phyloP scores from a whole-genome alignment of 2,329 filamentous ascomycete species.

The Monilinia fructicola region DNA sequence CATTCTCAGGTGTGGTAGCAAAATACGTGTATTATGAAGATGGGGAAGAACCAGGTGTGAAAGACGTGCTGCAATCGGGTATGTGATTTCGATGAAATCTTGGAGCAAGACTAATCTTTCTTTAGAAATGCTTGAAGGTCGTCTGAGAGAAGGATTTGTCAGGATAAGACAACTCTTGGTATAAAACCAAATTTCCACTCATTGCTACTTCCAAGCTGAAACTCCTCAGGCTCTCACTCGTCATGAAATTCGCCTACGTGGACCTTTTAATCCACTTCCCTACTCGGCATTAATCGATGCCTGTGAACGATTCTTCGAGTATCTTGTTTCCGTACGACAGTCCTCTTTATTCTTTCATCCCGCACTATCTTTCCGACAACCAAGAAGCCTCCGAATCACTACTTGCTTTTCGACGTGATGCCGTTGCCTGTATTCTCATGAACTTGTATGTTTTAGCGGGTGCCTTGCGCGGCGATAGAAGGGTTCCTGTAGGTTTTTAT shows the following conservation, averaged over 20 bases:
- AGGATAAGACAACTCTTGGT: constrained; percentile 54
- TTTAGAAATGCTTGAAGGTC: constrained; percentile 56
- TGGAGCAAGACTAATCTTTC: constrained; percentile 22
- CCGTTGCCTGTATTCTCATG: constrained; percentile 56
- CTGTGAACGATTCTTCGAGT: constrained; percentile 59
- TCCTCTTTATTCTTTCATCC: constrained; percentile 58
- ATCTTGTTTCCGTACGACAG: constrained; percentile 57
- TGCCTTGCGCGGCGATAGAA: constrained; percentile 51
- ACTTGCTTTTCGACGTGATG: constrained; percentile 53
- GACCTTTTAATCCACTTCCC: constrained; percentile 55
- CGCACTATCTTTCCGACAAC: constrained; percentile 52
- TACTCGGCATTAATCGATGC: constrained; percentile 56
- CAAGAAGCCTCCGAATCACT: constrained; percentile 51
- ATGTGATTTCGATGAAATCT: not conserved
- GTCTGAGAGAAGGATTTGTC: constrained; percentile 60
- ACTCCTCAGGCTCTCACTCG: constrained; percentile 49
- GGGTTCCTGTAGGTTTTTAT: constrained; percentile 45
- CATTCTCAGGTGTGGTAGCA: constrained; percentile 45
- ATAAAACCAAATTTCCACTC: not conserved
- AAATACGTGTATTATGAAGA: constrained; percentile 60
- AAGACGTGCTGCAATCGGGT: constrained; percentile 51
- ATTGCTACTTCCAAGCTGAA: constrained; percentile 9
- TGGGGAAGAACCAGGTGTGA: constrained; percentile 51
- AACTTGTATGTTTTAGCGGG: constrained; percentile 59
- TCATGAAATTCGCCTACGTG: constrained; percentile 59